Base-by-base conservation (phyloP, 1,284 basidiomycete genomes). In the Hymenochaete sp. region DNA sequence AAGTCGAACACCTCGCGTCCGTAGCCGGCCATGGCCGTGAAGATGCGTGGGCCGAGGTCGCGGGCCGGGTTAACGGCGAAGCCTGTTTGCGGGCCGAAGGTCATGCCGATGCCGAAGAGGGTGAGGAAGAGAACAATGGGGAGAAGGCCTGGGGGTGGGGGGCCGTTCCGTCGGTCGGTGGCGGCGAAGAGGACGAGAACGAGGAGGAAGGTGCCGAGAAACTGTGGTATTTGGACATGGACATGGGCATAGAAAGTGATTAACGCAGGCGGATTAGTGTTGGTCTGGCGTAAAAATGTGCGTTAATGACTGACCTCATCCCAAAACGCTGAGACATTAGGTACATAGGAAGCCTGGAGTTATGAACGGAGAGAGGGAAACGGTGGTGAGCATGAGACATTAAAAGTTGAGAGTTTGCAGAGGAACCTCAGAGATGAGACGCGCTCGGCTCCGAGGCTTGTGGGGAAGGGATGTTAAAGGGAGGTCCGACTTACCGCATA, bases 11-110 rank as follows among this genome's bases (percentile, higher is more conserved):
- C 70, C 48, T 63, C 65, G 25, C 28, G 57, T 11, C 77, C 77
- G 54, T 82, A 83, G 21, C 79, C 73, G 3, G 70, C 69, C 66
- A 80, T 71, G 33, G 74, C 70, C 1, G 75, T 74, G 55, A 79
- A 62, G 39, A 82, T 59, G 3, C 79, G 63, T 0, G 79, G 79
- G 7, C 79, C 79, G 4, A 79, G 61, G 56, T 82, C 80, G 51
- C 80, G 71, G 2, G 79, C 79, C 9, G 77, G 77, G 55, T 81
- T 82, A 38, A 82, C 62, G 2, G 75, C 74, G 53, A 67, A 76
- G n/a, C 64, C 73, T 3, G 80, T 82, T 53, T 82, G 70, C 64
- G 73, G 68, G 10, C 79, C 79, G 37, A 82, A 63, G 13, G 61
- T 62, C 0, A 68, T 56, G 27, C 71, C 73, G 43, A 80, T 73